Evolutionary conservation across 306 rosid species (phyloP), one percentile per base, ranked within the genome.

Genomic region (Malus fusca): DNA sequence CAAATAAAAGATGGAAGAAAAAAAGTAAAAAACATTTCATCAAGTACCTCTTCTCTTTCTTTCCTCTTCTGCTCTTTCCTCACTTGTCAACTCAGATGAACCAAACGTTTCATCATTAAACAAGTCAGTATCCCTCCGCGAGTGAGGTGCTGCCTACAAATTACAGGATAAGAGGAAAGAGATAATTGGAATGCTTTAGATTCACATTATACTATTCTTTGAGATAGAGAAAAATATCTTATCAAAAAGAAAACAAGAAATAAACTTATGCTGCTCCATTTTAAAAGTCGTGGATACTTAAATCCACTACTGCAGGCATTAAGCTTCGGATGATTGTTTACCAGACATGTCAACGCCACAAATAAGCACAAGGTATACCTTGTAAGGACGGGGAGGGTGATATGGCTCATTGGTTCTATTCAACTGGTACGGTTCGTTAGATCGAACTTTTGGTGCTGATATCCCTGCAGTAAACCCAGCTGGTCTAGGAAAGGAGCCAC

Each of bases 401-500:
- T 92, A 95, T 14, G 99, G 99, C 68, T 92, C 99, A 35, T 75
- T 92, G 76, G 89, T 87, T 83, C 78, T 85, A 85, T 71, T 88
- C 51, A 79, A 88, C 82, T 83, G 93, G 82, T 83, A 37, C 9
- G 64, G 85, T 68, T 84, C 97, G 73, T 87, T 89, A 65, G 87
- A 87, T 75, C 85, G 88, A 78, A 76, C 78, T 75, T 95, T 95
- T 5, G 92, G 76, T 76, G 87, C 90, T 4, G 93, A 84, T 71
- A 74, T 63, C 59, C 92, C 97, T 37, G 96, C 81, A 3, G 89
- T 79, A 89, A 71, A 85, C 70, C 97, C 99, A 70, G 97, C 68
- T 74, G 93, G 93, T 74, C 97, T 89, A 46, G 97, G 96, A 85
- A 89, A 92, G 77, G 99, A 90, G 69, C 99, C 99, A 85, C 99